These are phyloP conservation scores for Leccinum sublutescens DNA, from an alignment of 768 basidiomycete species.

Conservation along the genomic window DNA sequence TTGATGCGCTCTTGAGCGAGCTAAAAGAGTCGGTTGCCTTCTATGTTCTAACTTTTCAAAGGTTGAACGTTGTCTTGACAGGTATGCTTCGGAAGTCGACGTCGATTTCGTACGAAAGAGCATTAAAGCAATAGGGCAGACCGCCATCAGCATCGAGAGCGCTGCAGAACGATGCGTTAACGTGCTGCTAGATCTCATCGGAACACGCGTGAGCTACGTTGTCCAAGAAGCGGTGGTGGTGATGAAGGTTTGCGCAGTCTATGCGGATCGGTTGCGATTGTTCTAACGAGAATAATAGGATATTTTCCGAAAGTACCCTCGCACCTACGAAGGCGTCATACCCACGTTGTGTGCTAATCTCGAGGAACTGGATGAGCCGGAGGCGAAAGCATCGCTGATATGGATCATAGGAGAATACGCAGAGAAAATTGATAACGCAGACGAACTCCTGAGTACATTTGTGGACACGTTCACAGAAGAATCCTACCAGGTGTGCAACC, in stretches of 20 bases:
- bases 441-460: slow-evolving; percentile 86
- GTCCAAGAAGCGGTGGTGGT: slow-evolving; percentile 98
- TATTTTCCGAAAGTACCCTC: slow-evolving; percentile 97
- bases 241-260: slow-evolving; percentile 73
- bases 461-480: slow-evolving; percentile 94
- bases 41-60: not conserved
- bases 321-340: slow-evolving; percentile 95
- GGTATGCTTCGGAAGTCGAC: slow-evolving; percentile 96
- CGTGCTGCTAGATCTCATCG: slow-evolving; percentile 89
- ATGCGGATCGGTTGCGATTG: not conserved
- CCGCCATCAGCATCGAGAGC: slow-evolving; percentile 91
- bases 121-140: slow-evolving; percentile 93
- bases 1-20: slow-evolving; percentile 92
- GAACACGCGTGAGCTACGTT: slow-evolving; percentile 92
- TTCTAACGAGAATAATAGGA: slow-evolving; percentile 52
- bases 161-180: slow-evolving; percentile 95
- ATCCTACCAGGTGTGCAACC: slow-evolving; percentile 68
- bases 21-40: slow-evolving; percentile 81
- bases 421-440: slow-evolving; percentile 95
- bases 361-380: slow-evolving; percentile 96
- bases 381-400: slow-evolving; percentile 95
- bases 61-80: slow-evolving; percentile 29
- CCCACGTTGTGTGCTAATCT: slow-evolving; percentile 92
- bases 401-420: slow-evolving; percentile 99
- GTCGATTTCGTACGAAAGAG: slow-evolving; percentile 97